These are phyloP conservation scores for Blastobotrys parvus DNA, from an alignment of 805 yeast genomes.

Conservation along the genomic window DNA sequence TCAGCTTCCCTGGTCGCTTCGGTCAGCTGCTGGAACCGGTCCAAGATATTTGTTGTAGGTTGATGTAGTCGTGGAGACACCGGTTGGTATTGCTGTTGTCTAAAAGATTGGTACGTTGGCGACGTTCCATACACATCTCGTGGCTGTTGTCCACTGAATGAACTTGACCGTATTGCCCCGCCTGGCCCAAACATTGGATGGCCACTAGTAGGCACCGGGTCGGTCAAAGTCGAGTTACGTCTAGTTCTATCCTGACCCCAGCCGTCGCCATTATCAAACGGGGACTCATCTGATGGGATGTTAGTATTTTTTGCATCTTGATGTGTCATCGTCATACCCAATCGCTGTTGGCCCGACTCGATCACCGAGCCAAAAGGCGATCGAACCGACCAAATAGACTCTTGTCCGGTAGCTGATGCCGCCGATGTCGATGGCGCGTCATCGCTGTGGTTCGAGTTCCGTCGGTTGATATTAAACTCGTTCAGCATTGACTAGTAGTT, in stretches of 20 bases:
- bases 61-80: neutral
- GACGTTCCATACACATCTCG: neutral
- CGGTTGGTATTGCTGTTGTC: neutral
- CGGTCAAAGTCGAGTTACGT: neutral
- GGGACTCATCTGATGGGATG: slow-evolving; percentile 2
- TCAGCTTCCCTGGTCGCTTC: slow-evolving; percentile 29
- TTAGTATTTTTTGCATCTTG: neutral
- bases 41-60: slow-evolving; percentile 8
- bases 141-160: slow-evolving; percentile 2
- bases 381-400: neutral
- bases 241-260: neutral
- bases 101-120: neutral
- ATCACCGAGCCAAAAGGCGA: no score
- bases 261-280: slow-evolving; percentile 1
- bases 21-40: slow-evolving; percentile 19
- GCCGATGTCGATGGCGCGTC: neutral
- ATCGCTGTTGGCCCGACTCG: no score
- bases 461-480: slow-evolving; percentile 2
- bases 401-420: neutral
- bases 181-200: neutral
- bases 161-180: neutral
- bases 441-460: neutral
- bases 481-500: slow-evolving; percentile 4
- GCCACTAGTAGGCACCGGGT: neutral
- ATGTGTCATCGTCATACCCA: neutral